Base-by-base conservation (phyloP, 2,329 filamentous ascomycete genomes). In the Aspergillus puulaauensis region DNA sequence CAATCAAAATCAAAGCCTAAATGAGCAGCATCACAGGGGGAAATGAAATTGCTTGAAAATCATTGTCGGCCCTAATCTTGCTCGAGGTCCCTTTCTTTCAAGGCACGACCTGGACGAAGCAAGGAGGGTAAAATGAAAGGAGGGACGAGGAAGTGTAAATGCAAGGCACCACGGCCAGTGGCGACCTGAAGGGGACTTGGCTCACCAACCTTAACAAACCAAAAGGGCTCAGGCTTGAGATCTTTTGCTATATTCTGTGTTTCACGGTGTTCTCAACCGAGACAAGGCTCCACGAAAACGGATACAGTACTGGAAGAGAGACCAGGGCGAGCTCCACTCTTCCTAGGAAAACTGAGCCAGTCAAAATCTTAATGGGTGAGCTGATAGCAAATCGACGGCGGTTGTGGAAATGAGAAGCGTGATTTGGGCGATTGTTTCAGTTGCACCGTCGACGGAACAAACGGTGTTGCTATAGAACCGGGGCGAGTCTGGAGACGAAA, bases 131-230 rank as follows among this genome's bases (percentile, higher is more conserved):
- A 57, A 65, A 64, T 59, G 53, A 58, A 66, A 62, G 62, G 58
- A 59, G 55, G 58, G 60, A 59, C 43, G 62, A 69, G 71, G 53
- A 67, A 65, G 62, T 64, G 61, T 59, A 43, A 61, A 73, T 73
- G 71, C 71, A 73, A 73, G 71, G 71, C 70, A 73, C 69, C 58
- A 61, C 41, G 44, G 56, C 45, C 57, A 57, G 57, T 62, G 68
- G 66, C 63, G 58, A 62, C 63, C 60, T 63, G 60, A 58, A 58
- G 51, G 58, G 59, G 58, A 64, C 60, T 64, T 55, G 54, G 37
- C 33, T 50, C 58, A 67, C 71, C 67, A 68, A 73, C 70, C 69
- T 73, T 64, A 61, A 64, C 64, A 58, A 59, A 58, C 59, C 44
- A 63, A 39, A 54, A 52, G 49, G 54, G 47, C 40, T 43, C 59